These are phyloP conservation scores for Schwanniomyces polymorphus DNA, from an alignment of 805 yeast genomes.

Conservation along the genomic window DNA sequence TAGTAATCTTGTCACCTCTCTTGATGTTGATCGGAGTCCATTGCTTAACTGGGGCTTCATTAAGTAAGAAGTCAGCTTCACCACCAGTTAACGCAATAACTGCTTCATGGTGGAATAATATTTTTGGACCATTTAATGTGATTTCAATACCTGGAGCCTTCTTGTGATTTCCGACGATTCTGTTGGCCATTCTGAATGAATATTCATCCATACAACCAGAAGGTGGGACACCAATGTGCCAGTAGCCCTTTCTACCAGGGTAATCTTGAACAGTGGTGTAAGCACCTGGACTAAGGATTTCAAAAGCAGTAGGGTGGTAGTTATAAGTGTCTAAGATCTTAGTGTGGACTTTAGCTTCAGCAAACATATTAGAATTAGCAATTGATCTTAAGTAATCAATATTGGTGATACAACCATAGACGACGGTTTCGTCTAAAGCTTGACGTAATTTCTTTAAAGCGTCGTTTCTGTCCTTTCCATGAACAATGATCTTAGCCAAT, in stretches of 20 bases:
- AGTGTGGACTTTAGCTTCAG: constrained; percentile 79
- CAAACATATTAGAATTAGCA: constrained; percentile 82
- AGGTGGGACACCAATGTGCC: constrained; percentile 97
- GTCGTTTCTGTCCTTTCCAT: constrained; percentile 85
- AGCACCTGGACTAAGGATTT: constrained; percentile 67
- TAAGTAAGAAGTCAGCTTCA: constrained; percentile 60
- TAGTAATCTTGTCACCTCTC: constrained; percentile 73
- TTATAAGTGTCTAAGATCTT: constrained; percentile 81
- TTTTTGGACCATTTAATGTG: constrained; percentile 83
- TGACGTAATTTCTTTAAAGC: constrained; percentile 73
- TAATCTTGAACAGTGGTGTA: constrained; percentile 96
- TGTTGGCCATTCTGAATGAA: constrained; percentile 85
- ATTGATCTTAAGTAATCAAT: constrained; percentile 85
- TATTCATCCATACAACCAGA: constrained; percentile 98
- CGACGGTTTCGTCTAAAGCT: constrained; percentile 84
- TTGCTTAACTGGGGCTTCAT: constrained; percentile 55
- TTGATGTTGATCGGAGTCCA: constrained; percentile 73
- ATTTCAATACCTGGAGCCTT: constrained; percentile 88
- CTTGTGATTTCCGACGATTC: constrained; percentile 83
- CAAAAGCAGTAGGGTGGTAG: constrained; percentile 82
- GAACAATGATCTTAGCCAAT: constrained; percentile 92
- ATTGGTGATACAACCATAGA: constrained; percentile 87
- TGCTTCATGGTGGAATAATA: constrained; percentile 79
- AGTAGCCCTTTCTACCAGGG: constrained; percentile 87
- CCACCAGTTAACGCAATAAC: constrained; percentile 90